Evolutionary conservation across 345 rosid genomes (phyloP).

Genomic region (Pseudoturritis turrita): DNA sequence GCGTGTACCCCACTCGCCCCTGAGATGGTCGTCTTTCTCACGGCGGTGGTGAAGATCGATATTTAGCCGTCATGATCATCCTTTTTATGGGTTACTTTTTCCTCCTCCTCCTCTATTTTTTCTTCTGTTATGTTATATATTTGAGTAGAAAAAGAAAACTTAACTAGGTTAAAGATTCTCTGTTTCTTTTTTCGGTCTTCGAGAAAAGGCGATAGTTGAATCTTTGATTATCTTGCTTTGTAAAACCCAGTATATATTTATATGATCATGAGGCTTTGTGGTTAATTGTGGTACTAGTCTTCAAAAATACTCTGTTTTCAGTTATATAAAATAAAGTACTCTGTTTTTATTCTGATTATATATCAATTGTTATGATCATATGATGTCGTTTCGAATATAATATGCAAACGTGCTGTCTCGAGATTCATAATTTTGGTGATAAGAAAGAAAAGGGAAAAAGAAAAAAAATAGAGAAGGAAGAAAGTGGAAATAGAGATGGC

Average conservation of each 20-base stretch:
- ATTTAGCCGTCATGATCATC: slow-evolving; percentile 1
- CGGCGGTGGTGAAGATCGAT: background rate
- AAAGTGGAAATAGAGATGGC: background rate
- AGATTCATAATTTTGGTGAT: background rate
- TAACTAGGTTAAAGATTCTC: background rate
- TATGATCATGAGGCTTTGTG: background rate
- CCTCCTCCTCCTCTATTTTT: background rate
- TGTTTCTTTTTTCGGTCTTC: background rate
- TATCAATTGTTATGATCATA: background rate
- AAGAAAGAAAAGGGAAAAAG: too few relatives aligned
- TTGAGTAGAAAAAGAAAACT: background rate
- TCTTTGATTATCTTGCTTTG: background rate
- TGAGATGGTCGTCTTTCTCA: background rate
- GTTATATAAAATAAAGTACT: background rate
- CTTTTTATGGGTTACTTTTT: background rate
- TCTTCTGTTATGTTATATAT: background rate
- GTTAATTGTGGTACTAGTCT: background rate
- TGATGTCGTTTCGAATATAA: background rate
- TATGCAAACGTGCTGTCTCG: background rate
- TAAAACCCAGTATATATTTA: background rate
- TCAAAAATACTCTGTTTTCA: background rate
- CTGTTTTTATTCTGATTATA: background rate
- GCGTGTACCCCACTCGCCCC: slow-evolving; percentile 13
- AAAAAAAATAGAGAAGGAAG: too few relatives aligned
- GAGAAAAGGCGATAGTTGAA: background rate